Percentiles rank a stretch among this genome's conserved stretches.
phyloP scores from a whole-genome alignment of 139 green algal species.

The Monoraphidium neglectum region DNA sequence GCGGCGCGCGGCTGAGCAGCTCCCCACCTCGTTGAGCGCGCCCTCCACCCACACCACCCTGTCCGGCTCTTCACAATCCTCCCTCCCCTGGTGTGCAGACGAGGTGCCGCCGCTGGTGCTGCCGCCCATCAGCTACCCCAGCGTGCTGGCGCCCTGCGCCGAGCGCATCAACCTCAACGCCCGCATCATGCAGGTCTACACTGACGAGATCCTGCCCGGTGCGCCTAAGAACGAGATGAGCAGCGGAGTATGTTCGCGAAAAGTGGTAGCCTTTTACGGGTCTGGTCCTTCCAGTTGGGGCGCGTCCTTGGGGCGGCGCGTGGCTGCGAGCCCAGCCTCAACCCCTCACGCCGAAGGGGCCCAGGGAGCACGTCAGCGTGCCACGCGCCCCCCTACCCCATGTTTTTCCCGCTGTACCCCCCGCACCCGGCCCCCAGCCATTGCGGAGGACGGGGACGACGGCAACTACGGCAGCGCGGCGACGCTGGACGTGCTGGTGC shows the following conservation, averaged over 20 bases:
- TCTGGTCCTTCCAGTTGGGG: too few relatives aligned
- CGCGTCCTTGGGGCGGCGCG: too few relatives aligned
- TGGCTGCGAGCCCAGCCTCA: too few relatives aligned
- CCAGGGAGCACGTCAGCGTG: too few relatives aligned
- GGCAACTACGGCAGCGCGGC: slow-evolving; percentile 93
- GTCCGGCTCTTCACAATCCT: neutral
- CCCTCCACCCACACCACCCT: neutral
- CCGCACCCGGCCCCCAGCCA: neutral
- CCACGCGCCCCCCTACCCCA: too few relatives aligned
- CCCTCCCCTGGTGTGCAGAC: slow-evolving; percentile 33
- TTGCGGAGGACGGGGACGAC: slow-evolving; percentile 77
- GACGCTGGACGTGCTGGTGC: slow-evolving; percentile 75
- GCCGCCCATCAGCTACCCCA: slow-evolving; percentile 62
- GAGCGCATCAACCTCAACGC: slow-evolving; percentile 92
- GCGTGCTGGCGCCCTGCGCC: slow-evolving; percentile 65
- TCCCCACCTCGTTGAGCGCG: neutral
- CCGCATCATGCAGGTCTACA: slow-evolving; percentile 86
- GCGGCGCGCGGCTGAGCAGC: too few relatives aligned
- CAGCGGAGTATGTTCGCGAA: too few relatives aligned
- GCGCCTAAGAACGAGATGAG: neutral
- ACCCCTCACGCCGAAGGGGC: too few relatives aligned
- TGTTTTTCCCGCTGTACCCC: too few relatives aligned
- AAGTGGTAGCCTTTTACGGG: too few relatives aligned
- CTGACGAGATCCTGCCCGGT: slow-evolving; percentile 81
- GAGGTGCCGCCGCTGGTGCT: slow-evolving; percentile 67